Percentiles rank a stretch among this genome's conserved stretches.
Evolutionary conservation across 139 green algal genomes (phyloP).

Genomic region (Picochlorum sp.): DNA sequence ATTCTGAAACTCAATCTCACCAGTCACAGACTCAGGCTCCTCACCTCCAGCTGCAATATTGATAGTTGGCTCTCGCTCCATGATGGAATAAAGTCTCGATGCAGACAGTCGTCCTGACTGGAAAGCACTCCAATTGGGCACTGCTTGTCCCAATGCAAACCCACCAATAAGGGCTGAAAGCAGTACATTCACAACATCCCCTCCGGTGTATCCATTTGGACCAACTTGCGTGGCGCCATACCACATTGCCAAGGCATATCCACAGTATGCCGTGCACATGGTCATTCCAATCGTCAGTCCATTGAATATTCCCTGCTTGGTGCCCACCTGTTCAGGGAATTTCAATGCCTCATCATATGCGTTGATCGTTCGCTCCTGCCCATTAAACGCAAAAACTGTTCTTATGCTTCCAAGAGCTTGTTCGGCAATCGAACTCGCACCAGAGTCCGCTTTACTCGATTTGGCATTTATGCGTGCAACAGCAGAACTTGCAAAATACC

Average conservation of each 20-base stretch:
- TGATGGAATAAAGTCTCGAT: slow-evolving; percentile 54
- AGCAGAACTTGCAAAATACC: slow-evolving; percentile 38
- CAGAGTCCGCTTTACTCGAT: slow-evolving; percentile 26
- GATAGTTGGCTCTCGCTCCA: slow-evolving; percentile 52
- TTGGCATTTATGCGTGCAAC: slow-evolving; percentile 5
- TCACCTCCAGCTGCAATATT: slow-evolving; percentile 10
- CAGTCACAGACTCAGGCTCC: slow-evolving; percentile 16
- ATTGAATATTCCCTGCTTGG: slow-evolving; percentile 24
- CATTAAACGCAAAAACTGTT: slow-evolving; percentile 66
- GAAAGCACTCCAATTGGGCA: slow-evolving; percentile 31
- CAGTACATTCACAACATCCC: slow-evolving; percentile 57
- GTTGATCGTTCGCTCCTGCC: slow-evolving; percentile 31
- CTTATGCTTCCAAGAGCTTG: slow-evolving; percentile 60
- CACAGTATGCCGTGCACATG: slow-evolving; percentile 24
- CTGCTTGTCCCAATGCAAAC: slow-evolving; percentile 51
- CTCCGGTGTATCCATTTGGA: slow-evolving; percentile 40
- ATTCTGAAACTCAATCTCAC: slow-evolving; percentile 44
- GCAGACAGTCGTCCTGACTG: slow-evolving; percentile 38
- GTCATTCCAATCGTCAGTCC: slow-evolving; percentile 35
- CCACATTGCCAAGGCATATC: slow-evolving; percentile 63
- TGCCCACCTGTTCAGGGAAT: slow-evolving; percentile 32
- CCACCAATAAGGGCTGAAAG: slow-evolving; percentile 69
- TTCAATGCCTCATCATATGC: slow-evolving; percentile 47
- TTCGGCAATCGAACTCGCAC: slow-evolving; percentile 54
- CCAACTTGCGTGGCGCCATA: slow-evolving; percentile 55